Percentiles rank a stretch among this genome's conserved stretches.
phyloP scores from a whole-genome alignment of 768 basidiomycete genomes.

The Lentinula sp. region DNA sequence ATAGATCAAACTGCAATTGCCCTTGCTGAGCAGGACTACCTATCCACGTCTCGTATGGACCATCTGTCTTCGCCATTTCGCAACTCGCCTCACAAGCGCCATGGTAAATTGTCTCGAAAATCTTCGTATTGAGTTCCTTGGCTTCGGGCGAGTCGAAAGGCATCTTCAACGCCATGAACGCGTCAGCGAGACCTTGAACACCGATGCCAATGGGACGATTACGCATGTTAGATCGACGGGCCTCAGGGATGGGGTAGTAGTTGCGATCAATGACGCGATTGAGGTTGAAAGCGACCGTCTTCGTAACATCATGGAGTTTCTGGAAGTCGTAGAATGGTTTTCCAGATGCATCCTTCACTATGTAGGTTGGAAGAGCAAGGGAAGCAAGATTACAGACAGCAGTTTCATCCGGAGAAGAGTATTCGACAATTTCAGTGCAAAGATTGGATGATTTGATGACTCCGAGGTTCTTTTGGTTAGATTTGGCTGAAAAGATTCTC shows the following conservation, averaged over 20 bases:
- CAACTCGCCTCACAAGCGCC: constrained; percentile 86
- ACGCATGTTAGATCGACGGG: constrained; percentile 90
- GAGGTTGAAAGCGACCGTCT: constrained; percentile 89
- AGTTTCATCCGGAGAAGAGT: constrained; percentile 93
- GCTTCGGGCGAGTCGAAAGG: constrained; percentile 91
- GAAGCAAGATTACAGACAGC: constrained; percentile 99
- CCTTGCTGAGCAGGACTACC: constrained; percentile 91
- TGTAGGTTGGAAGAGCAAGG: constrained; percentile 88
- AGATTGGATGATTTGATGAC: constrained; percentile 99
- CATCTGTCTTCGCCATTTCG: constrained; percentile 76
- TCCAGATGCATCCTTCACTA: constrained; percentile 28
- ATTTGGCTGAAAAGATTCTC: constrained; percentile 60
- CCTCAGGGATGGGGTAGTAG: constrained; percentile 92
- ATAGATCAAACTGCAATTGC: constrained; percentile 89
- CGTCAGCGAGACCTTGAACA: constrained; percentile 95
- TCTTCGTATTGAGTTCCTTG: constrained; percentile 84
- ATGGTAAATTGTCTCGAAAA: constrained; percentile 99
- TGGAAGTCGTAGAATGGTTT: constrained; percentile 82
- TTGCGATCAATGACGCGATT: constrained; percentile 94
- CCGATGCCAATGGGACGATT: constrained; percentile 97
- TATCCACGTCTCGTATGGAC: constrained; percentile 83
- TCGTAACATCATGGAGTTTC: constrained; percentile 89
- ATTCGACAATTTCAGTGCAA: constrained; percentile 98
- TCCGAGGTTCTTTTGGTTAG: constrained; percentile 97
- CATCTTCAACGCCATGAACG: constrained; percentile 96